phyloP scores from a whole-genome alignment of 106 monocot genomes.

The Iris macrosiphon region DNA sequence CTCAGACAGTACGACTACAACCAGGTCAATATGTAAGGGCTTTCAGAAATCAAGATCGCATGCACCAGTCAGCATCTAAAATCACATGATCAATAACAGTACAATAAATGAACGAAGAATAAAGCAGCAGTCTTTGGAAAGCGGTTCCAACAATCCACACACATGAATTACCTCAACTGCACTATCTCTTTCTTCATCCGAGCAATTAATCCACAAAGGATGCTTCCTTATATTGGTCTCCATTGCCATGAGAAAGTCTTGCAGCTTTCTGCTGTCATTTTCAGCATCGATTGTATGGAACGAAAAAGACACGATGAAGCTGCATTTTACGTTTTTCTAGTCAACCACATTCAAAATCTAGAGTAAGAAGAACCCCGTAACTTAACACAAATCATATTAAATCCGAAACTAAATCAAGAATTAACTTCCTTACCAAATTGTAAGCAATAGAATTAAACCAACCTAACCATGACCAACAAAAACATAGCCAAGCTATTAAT shows the following conservation, averaged over 20 bases:
- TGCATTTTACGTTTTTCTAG: neutral
- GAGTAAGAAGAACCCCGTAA: neutral
- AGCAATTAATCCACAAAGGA: slow-evolving; percentile 8
- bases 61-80: too few relatives aligned
- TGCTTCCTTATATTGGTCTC: slow-evolving; percentile 12
- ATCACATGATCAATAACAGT: neutral
- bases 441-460: too few relatives aligned
- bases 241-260: slow-evolving; percentile 15
- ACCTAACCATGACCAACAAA: too few relatives aligned
- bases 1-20: too few relatives aligned
- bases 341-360: neutral
- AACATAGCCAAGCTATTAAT: neutral
- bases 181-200: slow-evolving; percentile 14
- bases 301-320: slow-evolving; percentile 16
- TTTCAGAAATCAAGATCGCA: too few relatives aligned
- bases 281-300: slow-evolving; percentile 3
- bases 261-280: slow-evolving; percentile 9
- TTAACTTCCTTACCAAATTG: neutral
- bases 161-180: slow-evolving; percentile 11
- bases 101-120: too few relatives aligned
- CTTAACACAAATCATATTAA: neutral
- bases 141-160: neutral
- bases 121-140: too few relatives aligned
- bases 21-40: too few relatives aligned
- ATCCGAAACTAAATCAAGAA: neutral